These are phyloP conservation scores for Karstenula rhodostoma DNA, from an alignment of 2,329 filamentous ascomycete species.

Conservation along the genomic window DNA sequence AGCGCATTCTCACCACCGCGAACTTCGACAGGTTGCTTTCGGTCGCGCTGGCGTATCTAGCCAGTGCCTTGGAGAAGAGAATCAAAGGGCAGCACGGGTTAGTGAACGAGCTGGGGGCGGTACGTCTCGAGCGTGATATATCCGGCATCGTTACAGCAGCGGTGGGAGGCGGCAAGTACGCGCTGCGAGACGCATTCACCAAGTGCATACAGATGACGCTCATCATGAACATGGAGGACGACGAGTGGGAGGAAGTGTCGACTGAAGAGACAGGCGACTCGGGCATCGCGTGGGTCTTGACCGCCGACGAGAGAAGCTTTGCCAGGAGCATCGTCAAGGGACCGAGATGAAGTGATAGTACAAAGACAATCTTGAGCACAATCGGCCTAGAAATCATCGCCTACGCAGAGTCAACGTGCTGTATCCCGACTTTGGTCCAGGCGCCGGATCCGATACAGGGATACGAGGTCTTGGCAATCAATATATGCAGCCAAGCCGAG, in stretches of 20 bases:
- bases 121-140: constrained; percentile 84
- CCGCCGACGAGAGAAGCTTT: constrained; percentile 74
- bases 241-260: constrained; percentile 86
- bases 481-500: constrained; percentile 2
- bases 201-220: constrained; percentile 82
- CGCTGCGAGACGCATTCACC: constrained; percentile 77
- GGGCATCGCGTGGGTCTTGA: constrained; percentile 76
- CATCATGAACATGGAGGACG: constrained; percentile 93
- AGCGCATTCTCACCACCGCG: constrained; percentile 79
- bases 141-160: constrained; percentile 72
- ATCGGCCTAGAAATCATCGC: no score
- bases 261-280: constrained; percentile 58
- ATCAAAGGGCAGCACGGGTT: constrained; percentile 82
- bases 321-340: constrained; percentile 72
- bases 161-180: constrained; percentile 75
- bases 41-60: constrained; percentile 76
- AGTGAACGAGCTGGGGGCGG: constrained; percentile 81
- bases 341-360: constrained; percentile 1
- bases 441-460: background rate
- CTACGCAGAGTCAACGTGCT: no score
- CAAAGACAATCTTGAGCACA: no score
- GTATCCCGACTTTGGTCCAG: no score
- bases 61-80: constrained; percentile 83
- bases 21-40: constrained; percentile 81
- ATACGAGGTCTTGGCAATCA: constrained; percentile 5